Percentiles rank a stretch among this genome's conserved stretches.
These are phyloP conservation scores for Suillus alpinus DNA, from an alignment of 768 basidiomycete species.

Conservation along the genomic window DNA sequence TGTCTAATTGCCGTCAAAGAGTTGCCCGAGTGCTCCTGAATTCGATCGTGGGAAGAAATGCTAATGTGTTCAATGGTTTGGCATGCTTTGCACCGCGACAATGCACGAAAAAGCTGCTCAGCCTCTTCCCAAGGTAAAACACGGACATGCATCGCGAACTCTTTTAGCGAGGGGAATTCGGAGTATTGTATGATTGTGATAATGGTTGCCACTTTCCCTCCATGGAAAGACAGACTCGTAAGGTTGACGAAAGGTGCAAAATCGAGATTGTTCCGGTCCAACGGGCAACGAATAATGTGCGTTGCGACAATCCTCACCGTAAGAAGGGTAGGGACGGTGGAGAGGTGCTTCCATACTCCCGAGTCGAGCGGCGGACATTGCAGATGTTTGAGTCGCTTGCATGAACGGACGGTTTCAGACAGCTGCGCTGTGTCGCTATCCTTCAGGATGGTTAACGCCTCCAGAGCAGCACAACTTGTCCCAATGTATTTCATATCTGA, in stretches of 20 bases:
- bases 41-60: not conserved
- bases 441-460: not conserved
- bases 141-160: not conserved
- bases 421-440: not conserved
- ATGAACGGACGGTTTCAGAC: not conserved
- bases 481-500: not conserved
- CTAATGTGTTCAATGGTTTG: not conserved
- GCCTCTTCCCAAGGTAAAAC: not conserved
- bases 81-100: slow-evolving; percentile 1
- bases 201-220: not conserved
- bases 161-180: not conserved
- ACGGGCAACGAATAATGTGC: not conserved
- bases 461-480: not conserved
- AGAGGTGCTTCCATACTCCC: not conserved
- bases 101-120: not conserved
- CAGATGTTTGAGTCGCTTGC: not conserved
- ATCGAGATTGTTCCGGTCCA: not conserved
- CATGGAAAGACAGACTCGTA: not conserved
- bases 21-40: not conserved
- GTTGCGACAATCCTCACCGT: not conserved
- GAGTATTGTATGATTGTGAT: not conserved
- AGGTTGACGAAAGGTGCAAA: not conserved
- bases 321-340: not conserved
- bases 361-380: not conserved
- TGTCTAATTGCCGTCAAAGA: not conserved